A percentile compares a stretch with the other conserved stretches of the same genome.
phyloP scores from a whole-genome alignment of 345 rosid genomes.

The Sisymbrium irio region DNA sequence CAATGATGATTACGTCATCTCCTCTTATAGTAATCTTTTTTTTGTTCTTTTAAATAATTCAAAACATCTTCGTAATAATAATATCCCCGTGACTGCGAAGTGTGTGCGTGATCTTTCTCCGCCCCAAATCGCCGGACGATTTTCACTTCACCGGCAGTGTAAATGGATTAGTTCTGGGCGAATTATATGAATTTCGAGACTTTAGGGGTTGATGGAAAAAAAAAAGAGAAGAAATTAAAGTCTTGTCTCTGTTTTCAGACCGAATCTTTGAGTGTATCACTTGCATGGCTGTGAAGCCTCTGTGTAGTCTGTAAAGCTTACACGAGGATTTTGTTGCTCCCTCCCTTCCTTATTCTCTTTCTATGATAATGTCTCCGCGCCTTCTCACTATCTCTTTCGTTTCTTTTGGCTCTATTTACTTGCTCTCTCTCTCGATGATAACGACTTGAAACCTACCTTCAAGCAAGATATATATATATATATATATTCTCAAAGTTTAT shows the following conservation, averaged over 20 bases:
- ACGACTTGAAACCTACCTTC: constrained; percentile 36
- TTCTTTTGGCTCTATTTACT: constrained; percentile 30
- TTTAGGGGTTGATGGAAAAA: constrained; percentile 4
- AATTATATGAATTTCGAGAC: constrained; percentile 19
- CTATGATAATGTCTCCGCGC: constrained; percentile 3
- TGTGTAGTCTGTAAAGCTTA: constrained; percentile 48
- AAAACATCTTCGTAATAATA: background rate
- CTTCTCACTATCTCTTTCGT: constrained; percentile 10
- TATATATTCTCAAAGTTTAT: background rate
- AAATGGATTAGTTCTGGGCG: background rate
- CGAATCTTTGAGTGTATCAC: constrained; percentile 29
- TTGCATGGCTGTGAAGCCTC: constrained; percentile 65
- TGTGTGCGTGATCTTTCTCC: constrained; percentile 17
- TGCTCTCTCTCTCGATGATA: constrained; percentile 25
- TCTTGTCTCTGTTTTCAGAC: constrained; percentile 26
- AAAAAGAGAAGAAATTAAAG: background rate
- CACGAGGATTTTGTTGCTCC: constrained; percentile 59
- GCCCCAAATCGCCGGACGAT: constrained; percentile 10
- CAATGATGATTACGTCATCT: constrained; percentile 34
- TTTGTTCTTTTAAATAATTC: background rate
- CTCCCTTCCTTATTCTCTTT: background rate
- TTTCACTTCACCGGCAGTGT: constrained; percentile 15
- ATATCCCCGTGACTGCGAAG: constrained; percentile 19
- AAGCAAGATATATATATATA: background rate
- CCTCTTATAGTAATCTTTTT: background rate